Base-by-base conservation (phyloP, 176 grass and related monocot species). In the Carex kokanica region DNA sequence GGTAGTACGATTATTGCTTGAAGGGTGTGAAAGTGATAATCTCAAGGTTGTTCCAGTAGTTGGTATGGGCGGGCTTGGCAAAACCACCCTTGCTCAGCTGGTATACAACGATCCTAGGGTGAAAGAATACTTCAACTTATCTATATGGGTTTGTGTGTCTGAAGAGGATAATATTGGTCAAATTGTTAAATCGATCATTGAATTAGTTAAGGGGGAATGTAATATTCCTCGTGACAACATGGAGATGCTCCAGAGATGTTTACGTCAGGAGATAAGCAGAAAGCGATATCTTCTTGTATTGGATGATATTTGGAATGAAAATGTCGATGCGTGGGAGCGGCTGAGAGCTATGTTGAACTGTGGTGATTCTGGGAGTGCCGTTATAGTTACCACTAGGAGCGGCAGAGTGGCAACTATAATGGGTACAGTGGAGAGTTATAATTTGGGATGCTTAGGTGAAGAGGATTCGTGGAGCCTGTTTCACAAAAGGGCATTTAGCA, bases 1-100 rank as follows among this genome's bases (percentile, higher is more conserved):
- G 65, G 36, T 88, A 5, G 38, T 88, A 10, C 21, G 8, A 18
- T 27, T 86, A 14, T 53, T 88, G 34, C 63, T 86, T 1, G 66
- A 78, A 21, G 36, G 17, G 18, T 4, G 43, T 13, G 4, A 20
- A 2, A 10, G 2, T 2, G 36, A 3, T 27, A 67, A 84, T 40
- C 20, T 86, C 25, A 74, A 7, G 0, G 78, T 92, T 3, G 16
- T 93, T 3, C 84, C 91, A 0, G 49, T 93, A 3, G 13, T 87
- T 6, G 88, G 91, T 2, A 90, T 90, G 84, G 88, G 88, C 1
- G 88, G 86, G n/a, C 7, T 87, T 4, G 91, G 88, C 0, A 93
- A 93, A 57, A 91, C 86, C 0, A 90, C 86, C 0, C 38, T 93
- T 0, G 86, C 84, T 2, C 87, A 87, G 57, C 9, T 90, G n/a